Evolutionary conservation across 441 rosid species (phyloP).

Genomic region (Euphorbia schlechtendalii): DNA sequence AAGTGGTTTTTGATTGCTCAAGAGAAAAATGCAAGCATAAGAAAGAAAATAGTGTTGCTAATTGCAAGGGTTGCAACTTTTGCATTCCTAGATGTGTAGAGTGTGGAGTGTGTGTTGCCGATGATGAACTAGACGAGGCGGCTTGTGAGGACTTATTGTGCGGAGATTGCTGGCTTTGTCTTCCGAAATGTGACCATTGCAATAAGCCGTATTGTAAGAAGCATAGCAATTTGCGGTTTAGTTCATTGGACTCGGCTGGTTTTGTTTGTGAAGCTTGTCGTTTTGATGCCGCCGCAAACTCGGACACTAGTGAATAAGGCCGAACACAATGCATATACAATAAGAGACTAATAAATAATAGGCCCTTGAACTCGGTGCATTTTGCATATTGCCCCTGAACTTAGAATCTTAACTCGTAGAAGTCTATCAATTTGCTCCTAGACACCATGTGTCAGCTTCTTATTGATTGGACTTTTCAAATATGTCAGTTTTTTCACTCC

Average conservation of each 20-base stretch:
- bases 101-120: constrained; percentile 46
- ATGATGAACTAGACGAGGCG: constrained; percentile 45
- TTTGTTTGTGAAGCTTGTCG: constrained; percentile 55
- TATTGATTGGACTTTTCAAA: too few species aligned
- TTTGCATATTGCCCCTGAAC: too few species aligned
- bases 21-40: constrained; percentile 49
- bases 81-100: constrained; percentile 68
- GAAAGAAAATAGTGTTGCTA: constrained; percentile 7
- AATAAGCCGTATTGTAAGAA: constrained; percentile 61
- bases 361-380: too few species aligned
- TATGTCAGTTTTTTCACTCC: too few species aligned
- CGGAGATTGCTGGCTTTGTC: constrained; percentile 61
- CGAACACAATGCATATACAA: not conserved
- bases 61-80: constrained; percentile 52
- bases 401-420: too few species aligned
- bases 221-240: constrained; percentile 26
- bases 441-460: too few species aligned
- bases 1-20: constrained; percentile 81
- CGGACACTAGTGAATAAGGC: constrained; percentile 19
- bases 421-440: too few species aligned
- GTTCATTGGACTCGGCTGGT: constrained; percentile 21
- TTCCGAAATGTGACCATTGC: constrained; percentile 67
- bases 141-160: constrained; percentile 51
- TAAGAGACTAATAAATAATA: too few species aligned
- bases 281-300: constrained; percentile 18